Conservation (phyloP, 2,329 filamentous ascomycete genomes). For the Pseudogymnoascus sp. region DNA sequence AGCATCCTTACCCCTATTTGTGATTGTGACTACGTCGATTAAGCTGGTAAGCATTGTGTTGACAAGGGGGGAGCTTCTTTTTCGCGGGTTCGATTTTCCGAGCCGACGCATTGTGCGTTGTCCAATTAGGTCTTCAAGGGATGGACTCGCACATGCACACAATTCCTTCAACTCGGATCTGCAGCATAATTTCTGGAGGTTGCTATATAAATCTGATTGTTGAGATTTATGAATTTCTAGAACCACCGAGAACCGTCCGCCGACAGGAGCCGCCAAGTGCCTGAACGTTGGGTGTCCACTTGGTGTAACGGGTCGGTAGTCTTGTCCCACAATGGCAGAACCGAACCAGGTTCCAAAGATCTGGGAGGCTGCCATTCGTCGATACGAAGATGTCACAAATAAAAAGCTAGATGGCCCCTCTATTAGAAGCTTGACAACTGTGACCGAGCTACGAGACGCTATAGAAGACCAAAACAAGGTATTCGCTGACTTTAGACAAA, state of each 20-base stretch:
- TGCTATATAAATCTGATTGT: background rate
- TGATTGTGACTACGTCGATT: background rate
- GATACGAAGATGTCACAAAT: background rate
- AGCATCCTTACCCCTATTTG: too few relatives aligned
- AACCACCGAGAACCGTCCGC: background rate
- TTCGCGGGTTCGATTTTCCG: background rate
- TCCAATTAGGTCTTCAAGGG: background rate
- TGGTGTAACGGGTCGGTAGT: background rate
- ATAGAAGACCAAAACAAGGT: background rate
- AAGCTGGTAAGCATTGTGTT: background rate
- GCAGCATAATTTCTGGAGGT: background rate
- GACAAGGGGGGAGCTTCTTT: background rate
- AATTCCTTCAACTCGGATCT: background rate
- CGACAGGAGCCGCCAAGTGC: background rate
- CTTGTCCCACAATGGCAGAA: background rate
- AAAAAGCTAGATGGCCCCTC: background rate
- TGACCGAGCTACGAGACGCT: background rate
- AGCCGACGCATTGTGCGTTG: background rate
- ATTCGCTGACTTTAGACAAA: background rate
- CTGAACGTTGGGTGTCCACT: background rate
- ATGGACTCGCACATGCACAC: background rate
- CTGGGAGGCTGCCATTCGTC: background rate
- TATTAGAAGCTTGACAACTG: background rate
- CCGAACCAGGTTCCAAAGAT: background rate
- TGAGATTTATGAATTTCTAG: background rate